Conservation (phyloP, 495 filamentous ascomycete genomes). For the Echria macrotheca region DNA sequence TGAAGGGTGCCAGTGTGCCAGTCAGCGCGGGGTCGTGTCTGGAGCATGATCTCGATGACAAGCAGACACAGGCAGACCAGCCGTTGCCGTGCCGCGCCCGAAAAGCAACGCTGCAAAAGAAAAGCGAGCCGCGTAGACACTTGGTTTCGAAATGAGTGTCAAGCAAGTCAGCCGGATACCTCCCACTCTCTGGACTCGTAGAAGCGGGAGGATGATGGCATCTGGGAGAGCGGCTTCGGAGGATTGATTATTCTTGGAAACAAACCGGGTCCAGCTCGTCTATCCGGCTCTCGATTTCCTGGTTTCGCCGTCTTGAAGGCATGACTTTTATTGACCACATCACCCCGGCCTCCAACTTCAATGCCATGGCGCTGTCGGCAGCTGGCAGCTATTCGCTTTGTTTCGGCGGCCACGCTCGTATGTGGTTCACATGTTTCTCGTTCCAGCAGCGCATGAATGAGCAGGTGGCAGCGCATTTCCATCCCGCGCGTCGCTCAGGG, state of each 20-base stretch:
- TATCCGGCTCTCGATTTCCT: slow-evolving; percentile 12
- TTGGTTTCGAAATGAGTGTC: no score
- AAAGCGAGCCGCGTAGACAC: no score
- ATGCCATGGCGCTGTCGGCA: slow-evolving; percentile 19
- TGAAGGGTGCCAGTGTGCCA: no score
- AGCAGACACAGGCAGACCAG: no score
- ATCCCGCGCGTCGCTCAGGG: slow-evolving; percentile 17
- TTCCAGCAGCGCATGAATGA: slow-evolving; percentile 12
- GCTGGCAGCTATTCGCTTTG: slow-evolving; percentile 19
- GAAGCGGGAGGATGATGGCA: not conserved
- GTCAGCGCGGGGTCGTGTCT: no score
- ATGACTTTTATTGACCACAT: slow-evolving; percentile 15
- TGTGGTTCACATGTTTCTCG: slow-evolving; percentile 10
- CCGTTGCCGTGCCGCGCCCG: no score
- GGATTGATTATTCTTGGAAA: slow-evolving; percentile 17
- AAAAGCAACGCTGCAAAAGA: no score
- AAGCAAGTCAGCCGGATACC: no score
- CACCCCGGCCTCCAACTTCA: slow-evolving; percentile 19
- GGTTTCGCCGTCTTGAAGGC: slow-evolving; percentile 16
- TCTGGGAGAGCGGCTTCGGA: slow-evolving; percentile 1
- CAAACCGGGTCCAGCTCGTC: slow-evolving; percentile 2
- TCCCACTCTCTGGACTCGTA: no score
- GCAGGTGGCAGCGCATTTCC: slow-evolving; percentile 14
- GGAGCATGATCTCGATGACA: no score
- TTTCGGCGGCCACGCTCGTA: slow-evolving; percentile 14